These are phyloP conservation scores for Galeopsis tetrahit DNA, from an alignment of 257 asterid genomes.

Conservation along the genomic window DNA sequence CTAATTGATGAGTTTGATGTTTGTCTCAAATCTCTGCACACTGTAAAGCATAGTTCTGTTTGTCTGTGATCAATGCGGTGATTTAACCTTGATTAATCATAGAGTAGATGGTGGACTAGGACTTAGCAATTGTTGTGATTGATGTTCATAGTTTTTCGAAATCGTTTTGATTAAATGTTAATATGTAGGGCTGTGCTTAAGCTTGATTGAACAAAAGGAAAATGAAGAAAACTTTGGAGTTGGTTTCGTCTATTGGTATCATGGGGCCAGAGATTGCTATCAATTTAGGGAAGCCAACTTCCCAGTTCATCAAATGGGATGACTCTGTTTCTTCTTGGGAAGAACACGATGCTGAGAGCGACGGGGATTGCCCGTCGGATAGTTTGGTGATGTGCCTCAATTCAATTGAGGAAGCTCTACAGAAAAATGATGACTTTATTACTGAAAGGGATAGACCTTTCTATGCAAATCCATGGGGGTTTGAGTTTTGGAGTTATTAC, in stretches of 20 bases:
- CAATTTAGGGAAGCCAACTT: slow-evolving; percentile 43
- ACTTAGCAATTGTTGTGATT: slow-evolving; percentile 24
- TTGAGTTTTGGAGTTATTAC: slow-evolving; percentile 72
- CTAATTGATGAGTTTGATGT: slow-evolving; percentile 1
- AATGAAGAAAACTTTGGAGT: slow-evolving; percentile 35
- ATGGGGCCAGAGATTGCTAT: slow-evolving; percentile 38
- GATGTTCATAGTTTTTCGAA: not conserved
- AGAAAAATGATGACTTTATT: slow-evolving; percentile 39
- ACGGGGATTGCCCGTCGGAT: slow-evolving; percentile 65
- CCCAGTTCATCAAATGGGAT: slow-evolving; percentile 32
- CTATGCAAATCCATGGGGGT: slow-evolving; percentile 67
- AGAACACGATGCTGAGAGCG: slow-evolving; percentile 31
- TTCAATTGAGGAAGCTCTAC: slow-evolving; percentile 53
- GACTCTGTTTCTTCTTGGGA: slow-evolving; percentile 29
- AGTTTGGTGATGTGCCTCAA: slow-evolving; percentile 60
- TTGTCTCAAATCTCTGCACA: not conserved
- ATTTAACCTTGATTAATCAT: slow-evolving; percentile 16
- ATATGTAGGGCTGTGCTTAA: slow-evolving; percentile 63
- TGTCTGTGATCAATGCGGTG: slow-evolving; percentile 7
- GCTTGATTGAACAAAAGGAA: slow-evolving; percentile 50
- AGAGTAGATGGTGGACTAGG: not conserved
- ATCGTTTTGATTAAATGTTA: slow-evolving; percentile 8
- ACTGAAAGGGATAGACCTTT: slow-evolving; percentile 46
- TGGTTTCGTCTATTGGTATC: slow-evolving; percentile 32
- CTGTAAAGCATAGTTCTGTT: not conserved